phyloP scores from a whole-genome alignment of 129 eudicot genomes.

The Silybum marianum region DNA sequence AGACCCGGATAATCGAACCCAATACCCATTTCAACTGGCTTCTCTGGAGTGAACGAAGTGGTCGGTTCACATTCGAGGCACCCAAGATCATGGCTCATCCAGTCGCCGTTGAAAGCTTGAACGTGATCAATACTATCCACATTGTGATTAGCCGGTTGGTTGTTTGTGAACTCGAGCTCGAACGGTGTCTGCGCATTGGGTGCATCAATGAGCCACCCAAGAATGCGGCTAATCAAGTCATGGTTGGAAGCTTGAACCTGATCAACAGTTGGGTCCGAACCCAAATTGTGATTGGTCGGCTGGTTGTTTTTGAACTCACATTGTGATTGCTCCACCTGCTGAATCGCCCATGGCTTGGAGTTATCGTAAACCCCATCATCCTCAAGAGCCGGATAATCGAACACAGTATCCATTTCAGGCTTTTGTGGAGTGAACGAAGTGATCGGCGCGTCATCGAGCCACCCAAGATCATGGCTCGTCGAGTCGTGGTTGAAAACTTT shows the following conservation, averaged over 20 bases:
- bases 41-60: conserved; percentile 4
- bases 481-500: no score
- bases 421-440: conserved; percentile 1
- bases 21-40: neutral
- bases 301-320: no score
- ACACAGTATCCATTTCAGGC: conserved; percentile 4
- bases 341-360: conserved; percentile 11
- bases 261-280: no score
- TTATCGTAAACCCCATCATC: conserved; percentile 23
- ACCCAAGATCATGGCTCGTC: no score
- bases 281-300: no score
- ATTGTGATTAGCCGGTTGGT: no score
- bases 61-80: no score
- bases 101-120: no score
- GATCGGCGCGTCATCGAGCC: no score
- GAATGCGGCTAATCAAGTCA: neutral
- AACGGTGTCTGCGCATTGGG: neutral
- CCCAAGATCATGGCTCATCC: no score
- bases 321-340: no score
- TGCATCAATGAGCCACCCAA: neutral
- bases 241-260: neutral
- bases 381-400: conserved; percentile 13
- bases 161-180: no score
- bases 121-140: neutral
- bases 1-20: neutral